phyloP scores from a whole-genome alignment of 257 asterid species.

The Striga asiatica region DNA sequence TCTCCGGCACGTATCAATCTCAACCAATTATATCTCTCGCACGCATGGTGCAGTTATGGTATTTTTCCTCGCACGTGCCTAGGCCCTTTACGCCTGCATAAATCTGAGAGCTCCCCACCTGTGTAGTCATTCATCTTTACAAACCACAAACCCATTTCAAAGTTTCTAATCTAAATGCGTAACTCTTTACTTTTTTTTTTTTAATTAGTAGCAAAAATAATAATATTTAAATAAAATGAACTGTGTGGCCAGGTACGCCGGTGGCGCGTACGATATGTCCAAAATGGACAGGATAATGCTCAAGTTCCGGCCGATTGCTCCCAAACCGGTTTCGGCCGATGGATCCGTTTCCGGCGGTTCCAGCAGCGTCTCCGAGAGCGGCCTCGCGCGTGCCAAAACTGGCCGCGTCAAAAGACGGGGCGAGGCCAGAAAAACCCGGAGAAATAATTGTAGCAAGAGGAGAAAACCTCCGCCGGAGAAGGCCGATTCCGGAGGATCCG shows the following conservation, averaged over 20 bases:
- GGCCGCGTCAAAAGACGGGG: constrained; percentile 27
- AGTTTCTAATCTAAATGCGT: background rate
- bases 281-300: constrained; percentile 51
- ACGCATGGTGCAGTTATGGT: constrained; percentile 1
- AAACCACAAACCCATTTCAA: background rate
- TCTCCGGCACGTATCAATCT: constrained; percentile 26
- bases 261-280: constrained; percentile 38
- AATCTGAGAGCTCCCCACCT: background rate
- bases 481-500: constrained; percentile 25
- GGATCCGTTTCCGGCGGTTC: constrained; percentile 18
- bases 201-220: too few relatives aligned
- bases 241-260: constrained; percentile 54
- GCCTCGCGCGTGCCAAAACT: background rate
- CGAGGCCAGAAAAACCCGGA: too few relatives aligned
- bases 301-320: constrained; percentile 70
- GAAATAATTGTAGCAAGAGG: constrained; percentile 14
- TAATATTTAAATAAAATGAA: too few relatives aligned
- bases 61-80: constrained; percentile 27
- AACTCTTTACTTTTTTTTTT: too few relatives aligned
- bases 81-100: background rate
- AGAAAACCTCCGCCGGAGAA: constrained; percentile 27
- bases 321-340: constrained; percentile 37
- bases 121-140: background rate
- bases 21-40: constrained; percentile 20
- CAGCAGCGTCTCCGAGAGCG: constrained; percentile 13